Evolutionary conservation across 2,329 filamentous ascomycete genomes (phyloP), one percentile per base, ranked within the genome.

Genomic region (Elsinoe arachidis): DNA sequence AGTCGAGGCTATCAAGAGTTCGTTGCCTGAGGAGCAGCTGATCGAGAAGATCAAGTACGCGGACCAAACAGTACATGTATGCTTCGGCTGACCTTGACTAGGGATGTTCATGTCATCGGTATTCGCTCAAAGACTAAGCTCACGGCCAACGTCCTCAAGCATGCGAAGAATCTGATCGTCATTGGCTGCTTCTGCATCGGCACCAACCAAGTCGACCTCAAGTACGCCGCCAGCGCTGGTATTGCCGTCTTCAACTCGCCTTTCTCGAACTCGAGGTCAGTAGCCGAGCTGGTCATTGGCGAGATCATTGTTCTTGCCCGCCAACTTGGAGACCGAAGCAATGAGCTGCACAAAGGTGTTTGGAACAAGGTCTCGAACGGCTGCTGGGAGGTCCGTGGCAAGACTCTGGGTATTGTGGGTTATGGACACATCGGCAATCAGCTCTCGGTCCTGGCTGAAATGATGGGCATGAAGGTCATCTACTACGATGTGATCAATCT

Each of bases 161-260:
- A 95, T 71, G 93, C 93, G 57, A 95, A 91, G 77, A 95, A 96
- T 71, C 81, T 99, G 56, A 87, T 97, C 59, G 93, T 96, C 61
- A 84, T 97, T 65, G 93, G 93, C 60, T 99, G 93, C 77, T 99
- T 99, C 81, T 99, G 93, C 73, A 99, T 99, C 67, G 93, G 93
- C 63, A 99, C 93, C 58, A 97, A 95, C 76, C 90, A 95, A 72
- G 90, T 96, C 63, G 86, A 95, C 70, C 83, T 95, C 60, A 81
- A 89, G 61, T 92, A 84, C 69, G 90, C 90, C 30, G 90, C 90
- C 49, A 80, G 81, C 64, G 83, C 88, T 69, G 90, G 93, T 63
- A 96, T 97, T 70, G 90, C 91, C 35, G 93, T 99, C 62, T 99
- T 99, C 83, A 99, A 99, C 76, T 97, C 93, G 46, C 93, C 93